Evolutionary conservation across 139 green algal genomes (phyloP), one percentile per base, ranked within the genome.

Genomic region (Chlorella sp.): DNA sequence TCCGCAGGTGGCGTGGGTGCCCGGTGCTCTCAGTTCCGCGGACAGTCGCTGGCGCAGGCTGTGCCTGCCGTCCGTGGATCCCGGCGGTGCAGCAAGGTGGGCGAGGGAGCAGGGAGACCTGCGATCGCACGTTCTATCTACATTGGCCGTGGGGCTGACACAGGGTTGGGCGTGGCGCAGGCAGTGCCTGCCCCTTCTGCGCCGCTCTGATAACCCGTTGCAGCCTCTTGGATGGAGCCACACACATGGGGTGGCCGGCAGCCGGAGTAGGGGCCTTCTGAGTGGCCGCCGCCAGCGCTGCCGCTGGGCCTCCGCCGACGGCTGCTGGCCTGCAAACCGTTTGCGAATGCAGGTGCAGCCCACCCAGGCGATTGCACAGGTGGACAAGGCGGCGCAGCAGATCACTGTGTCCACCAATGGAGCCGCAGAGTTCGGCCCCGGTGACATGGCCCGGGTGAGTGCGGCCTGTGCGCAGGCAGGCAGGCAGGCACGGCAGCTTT

Each of bases 361-460:
- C 40, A 81, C 84, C 28, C 84, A 88, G 68, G 84, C 84, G 12
- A 39, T 81, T 28, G 84, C 84, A 0, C 39, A 64, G 66, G 84
- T 88, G 84, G 84, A 88, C 19, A 28, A 64, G 34, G 40, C 39
- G 34, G 40, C 39, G 7, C 85, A 89, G 85, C 69, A 89, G 69
- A 83, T 89, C 71, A 69, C 26, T 18, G 42, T 89, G 42, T 48
- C 30, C 28, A 53, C 85, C 71, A 89, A 89, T 83, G 85, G 85
- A 42, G 42, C 71, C 9, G 0, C 18, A 4, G 85, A 89, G 40
- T 82, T 83, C 26, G 34, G 37, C 42, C 34, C 53, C 32, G 53
- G 32, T 21, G 85, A 89, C 64, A 89, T 89, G 85, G 76, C 85
- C 0, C 40, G 48, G 85, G 85, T 89, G 85, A 60, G 82, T 81